Evolutionary conservation across 225 moss, liverwort and hornwort genomes (phyloP), one percentile per base, ranked within the genome.

Genomic region (Sphagnum contortum): DNA sequence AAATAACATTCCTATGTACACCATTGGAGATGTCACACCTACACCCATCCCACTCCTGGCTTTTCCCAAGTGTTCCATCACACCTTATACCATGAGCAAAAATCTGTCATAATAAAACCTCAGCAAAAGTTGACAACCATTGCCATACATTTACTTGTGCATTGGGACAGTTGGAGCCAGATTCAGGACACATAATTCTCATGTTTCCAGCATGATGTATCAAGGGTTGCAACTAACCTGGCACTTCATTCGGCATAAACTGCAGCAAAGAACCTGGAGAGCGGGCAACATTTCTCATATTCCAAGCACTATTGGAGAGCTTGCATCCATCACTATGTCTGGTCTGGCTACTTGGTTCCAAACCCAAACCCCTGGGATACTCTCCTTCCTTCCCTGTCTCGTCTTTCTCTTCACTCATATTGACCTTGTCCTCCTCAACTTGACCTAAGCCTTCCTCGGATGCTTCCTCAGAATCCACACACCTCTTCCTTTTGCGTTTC

Each of bases 21-120:
- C 94, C 94, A 94, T 94, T 3, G 94, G 94, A 65, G 94, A 91
- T 7, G 94, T 94, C 55, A 94, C 94, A 45, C 84, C 84, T 84
- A 80, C 66, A 69, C n/a, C 67, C 67, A 71, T 63, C 63, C 49
- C 58, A 47, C 48, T 49, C 66, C 49, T 49, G 58, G 12, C 49
- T 57, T 44, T 5, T 65, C 64, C 51, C 53, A 61, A 4, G 6
- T 7, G 45, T 45, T 3, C 11, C 8, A 29, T 29, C 29, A 29
- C 29, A 29, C 29, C 29, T 29, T 29, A 29, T 29, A 29, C 29
- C 29, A 29, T 29, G 29, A 29, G 29, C 29, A 29, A 29, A 29
- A 29, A 29, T 29, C 29, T 29, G 29, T 29, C 29, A 29, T 29
- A 29, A 29, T 1, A 29, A 29, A 1, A 29, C 29, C 29, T 29